These are phyloP conservation scores for Calonectria pauciramosa DNA, from an alignment of 2,329 filamentous ascomycete species.

Conservation along the genomic window DNA sequence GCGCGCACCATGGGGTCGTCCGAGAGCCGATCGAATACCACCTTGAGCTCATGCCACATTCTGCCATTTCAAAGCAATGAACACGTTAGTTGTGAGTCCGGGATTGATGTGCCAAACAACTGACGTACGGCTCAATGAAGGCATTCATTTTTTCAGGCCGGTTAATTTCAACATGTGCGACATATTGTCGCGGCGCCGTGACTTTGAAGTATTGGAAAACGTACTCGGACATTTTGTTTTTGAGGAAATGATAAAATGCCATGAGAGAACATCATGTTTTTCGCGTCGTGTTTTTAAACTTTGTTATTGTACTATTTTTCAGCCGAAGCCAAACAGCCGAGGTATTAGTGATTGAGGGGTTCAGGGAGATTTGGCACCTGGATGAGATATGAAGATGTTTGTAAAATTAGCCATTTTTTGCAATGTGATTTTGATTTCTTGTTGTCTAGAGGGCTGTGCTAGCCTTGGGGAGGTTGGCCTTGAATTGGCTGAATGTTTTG, in stretches of 20 bases:
- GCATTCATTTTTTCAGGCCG: slow-evolving; percentile 87
- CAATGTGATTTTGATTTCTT: too few relatives aligned
- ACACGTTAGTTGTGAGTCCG: neutral
- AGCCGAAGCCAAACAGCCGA: neutral
- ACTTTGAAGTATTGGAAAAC: neutral
- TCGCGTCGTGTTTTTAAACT: neutral
- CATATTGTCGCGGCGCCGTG: slow-evolving; percentile 46
- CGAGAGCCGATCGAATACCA: slow-evolving; percentile 79
- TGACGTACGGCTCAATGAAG: slow-evolving; percentile 74
- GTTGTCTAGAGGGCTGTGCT: too few relatives aligned
- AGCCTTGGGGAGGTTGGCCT: too few relatives aligned
- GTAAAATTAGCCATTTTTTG: too few relatives aligned
- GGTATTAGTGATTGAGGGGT: too few relatives aligned
- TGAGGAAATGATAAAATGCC: too few relatives aligned
- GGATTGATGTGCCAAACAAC: rapidly evolving
- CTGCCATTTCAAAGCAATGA: neutral
- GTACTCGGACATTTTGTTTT: neutral
- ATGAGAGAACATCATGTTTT: neutral
- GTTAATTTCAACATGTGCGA: slow-evolving; percentile 91
- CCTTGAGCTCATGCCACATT: slow-evolving; percentile 86
- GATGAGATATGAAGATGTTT: too few relatives aligned
- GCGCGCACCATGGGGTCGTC: slow-evolving; percentile 78
- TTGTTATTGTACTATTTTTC: neutral
- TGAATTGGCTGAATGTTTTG: too few relatives aligned
- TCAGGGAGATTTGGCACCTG: too few relatives aligned